These are phyloP conservation scores for Fusarium ambrosium DNA, from an alignment of 2,329 filamentous ascomycete genomes.

Conservation along the genomic window DNA sequence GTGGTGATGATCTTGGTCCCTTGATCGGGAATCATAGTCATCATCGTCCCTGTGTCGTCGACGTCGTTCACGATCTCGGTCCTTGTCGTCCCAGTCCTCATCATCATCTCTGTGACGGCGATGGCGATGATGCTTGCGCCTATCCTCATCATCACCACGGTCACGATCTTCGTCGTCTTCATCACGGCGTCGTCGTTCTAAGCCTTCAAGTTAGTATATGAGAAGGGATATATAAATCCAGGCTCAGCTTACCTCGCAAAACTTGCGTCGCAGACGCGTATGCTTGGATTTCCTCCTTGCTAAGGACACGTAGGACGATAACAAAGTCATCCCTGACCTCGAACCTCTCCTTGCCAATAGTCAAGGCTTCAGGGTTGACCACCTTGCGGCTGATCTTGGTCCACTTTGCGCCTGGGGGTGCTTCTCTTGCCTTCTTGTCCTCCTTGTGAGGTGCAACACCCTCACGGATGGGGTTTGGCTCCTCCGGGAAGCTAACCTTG, in stretches of 20 bases:
- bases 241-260: slow-evolving; percentile 75
- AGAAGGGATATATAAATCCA: not conserved
- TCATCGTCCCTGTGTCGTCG: slow-evolving; percentile 50
- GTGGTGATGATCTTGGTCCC: slow-evolving; percentile 51
- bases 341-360: slow-evolving; percentile 88
- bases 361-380: slow-evolving; percentile 90
- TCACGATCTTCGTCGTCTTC: slow-evolving; percentile 50
- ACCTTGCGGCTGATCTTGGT: slow-evolving; percentile 91
- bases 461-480: slow-evolving; percentile 85
- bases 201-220: slow-evolving; percentile 28
- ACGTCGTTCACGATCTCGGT: slow-evolving; percentile 54
- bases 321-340: slow-evolving; percentile 95
- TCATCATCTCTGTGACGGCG: slow-evolving; percentile 45
- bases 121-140: slow-evolving; percentile 40
- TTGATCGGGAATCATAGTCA: slow-evolving; percentile 45
- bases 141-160: slow-evolving; percentile 48
- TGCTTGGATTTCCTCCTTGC: slow-evolving; percentile 89
- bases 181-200: slow-evolving; percentile 52
- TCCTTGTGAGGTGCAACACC: slow-evolving; percentile 96
- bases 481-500: slow-evolving; percentile 86
- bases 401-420: slow-evolving; percentile 86
- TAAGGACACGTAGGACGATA: slow-evolving; percentile 89
- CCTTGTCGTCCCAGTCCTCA: slow-evolving; percentile 52
- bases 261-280: slow-evolving; percentile 86
- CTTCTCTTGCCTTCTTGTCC: slow-evolving; percentile 77